A percentile compares a stretch with the other conserved stretches of the same genome.
These are phyloP conservation scores for Fusarium humuli DNA, from an alignment of 2,329 filamentous ascomycete genomes.

Conservation along the genomic window DNA sequence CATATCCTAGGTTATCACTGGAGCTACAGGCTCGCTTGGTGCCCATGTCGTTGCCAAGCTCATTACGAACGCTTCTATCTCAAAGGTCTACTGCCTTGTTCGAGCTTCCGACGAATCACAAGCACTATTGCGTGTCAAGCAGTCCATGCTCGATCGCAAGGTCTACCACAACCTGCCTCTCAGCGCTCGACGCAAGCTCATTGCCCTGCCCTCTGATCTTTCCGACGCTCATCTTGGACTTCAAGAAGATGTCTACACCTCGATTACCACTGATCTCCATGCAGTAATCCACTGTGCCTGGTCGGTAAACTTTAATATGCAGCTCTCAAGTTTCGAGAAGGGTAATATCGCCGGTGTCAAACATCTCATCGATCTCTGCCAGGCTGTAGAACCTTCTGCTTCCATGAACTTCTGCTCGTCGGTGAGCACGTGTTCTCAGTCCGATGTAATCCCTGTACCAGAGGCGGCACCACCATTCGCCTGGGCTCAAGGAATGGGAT, in stretches of 20 bases:
- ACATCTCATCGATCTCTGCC: conserved; percentile 58
- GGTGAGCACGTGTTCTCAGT: conserved; percentile 55
- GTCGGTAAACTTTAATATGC: conserved; percentile 67
- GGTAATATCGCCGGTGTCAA: conserved; percentile 58
- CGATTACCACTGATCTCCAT: conserved; percentile 51
- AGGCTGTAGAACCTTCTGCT: conserved; percentile 51
- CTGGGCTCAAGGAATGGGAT: conserved; percentile 62
- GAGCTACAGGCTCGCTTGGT: conserved; percentile 70
- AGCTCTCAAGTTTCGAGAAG: conserved; percentile 60
- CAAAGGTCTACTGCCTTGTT: conserved; percentile 61
- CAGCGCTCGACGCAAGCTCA: conserved; percentile 17
- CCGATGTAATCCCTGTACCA: conserved; percentile 49
- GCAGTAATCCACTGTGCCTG: conserved; percentile 63
- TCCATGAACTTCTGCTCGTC: conserved; percentile 59
- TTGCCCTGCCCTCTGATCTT: conserved; percentile 56
- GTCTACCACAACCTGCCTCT: conserved; percentile 32
- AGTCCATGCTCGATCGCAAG: conserved; percentile 50
- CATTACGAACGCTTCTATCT: conserved; percentile 66
- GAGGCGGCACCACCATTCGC: background rate
- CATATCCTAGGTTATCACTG: conserved; percentile 58
- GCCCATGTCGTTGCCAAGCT: conserved; percentile 68
- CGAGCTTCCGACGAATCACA: conserved; percentile 54
- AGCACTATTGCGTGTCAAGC: conserved; percentile 48
- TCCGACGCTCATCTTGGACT: conserved; percentile 56
- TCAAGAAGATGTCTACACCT: conserved; percentile 37